Base-by-base conservation (phyloP, 177 flowering plant species). In the Vitis hybrid region DNA sequence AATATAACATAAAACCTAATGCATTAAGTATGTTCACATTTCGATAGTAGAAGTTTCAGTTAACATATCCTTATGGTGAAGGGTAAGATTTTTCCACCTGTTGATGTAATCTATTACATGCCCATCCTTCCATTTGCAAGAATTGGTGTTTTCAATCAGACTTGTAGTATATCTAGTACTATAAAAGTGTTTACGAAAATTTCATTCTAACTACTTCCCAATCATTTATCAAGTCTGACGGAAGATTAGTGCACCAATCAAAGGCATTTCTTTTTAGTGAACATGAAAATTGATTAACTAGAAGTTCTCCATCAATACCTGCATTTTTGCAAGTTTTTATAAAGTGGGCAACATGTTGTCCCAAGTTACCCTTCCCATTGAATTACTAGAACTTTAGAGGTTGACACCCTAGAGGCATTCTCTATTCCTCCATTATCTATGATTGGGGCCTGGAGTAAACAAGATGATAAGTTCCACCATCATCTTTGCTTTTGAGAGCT, bases 291-390 rank as follows among this genome's bases (percentile, higher is more conserved):
- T 74, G 26, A 12, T 63, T 69, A 1, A 69, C 65, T 0, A 53
- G 15, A 0, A 68, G 48, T 54, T 74, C 68, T 3, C 67, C 76
- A 18, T 68, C 54, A 18, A 19, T 62, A 0, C 56, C 48, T 5
- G 71, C 66, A 61, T 50, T 39, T 7, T 57, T 67, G n/a, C 67
- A 73, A 10, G 71, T 73, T 15, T 73, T 62, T 0, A 68, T 13
- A 4, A 67, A 73, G 31, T 73, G 19, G 16, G 71, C 61, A 12
- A 73, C 3, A 15, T 73, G 71, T 53, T 68, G 67, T 10, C 19
- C 54, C 11, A 45, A 56, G 22, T 73, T 56, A 1, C 56, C 54
- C 2, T 68, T 73, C 16, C 68, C 67, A 54, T 68, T 68, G 16
- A 73, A 73, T 26, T 26, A 26, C 29, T 26, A 26, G 29, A 26